Percentiles rank a stretch among this genome's conserved stretches.
Conservation (phyloP, 2,329 filamentous ascomycete species). For the Microdochium trichocladiopsis region DNA sequence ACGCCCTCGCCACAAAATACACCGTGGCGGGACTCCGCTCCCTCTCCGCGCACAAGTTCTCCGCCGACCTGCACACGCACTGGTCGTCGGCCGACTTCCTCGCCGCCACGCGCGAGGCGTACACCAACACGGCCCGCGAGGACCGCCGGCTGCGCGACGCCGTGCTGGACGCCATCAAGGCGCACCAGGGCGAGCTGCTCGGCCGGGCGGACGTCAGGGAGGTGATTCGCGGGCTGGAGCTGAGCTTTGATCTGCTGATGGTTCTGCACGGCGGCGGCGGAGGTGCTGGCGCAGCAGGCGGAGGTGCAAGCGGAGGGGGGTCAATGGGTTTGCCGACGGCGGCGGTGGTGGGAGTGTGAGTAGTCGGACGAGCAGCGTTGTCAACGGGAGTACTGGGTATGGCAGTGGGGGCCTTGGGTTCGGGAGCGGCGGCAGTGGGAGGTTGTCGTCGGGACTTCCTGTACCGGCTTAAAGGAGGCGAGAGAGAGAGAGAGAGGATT, state of each 20-base stretch:
- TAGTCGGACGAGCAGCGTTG: too few species aligned
- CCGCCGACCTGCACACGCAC: slow-evolving; percentile 1
- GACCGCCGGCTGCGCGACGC: slow-evolving; percentile 6
- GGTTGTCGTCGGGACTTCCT: too few species aligned
- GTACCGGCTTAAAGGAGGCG: too few species aligned
- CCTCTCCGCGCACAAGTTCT: slow-evolving; percentile 7
- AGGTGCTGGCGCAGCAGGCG: not conserved
- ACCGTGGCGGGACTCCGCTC: slow-evolving; percentile 6
- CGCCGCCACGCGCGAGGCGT: slow-evolving; percentile 5
- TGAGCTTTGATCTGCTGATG: slow-evolving; percentile 9
- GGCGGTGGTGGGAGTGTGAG: too few species aligned
- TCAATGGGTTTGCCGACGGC: too few species aligned
- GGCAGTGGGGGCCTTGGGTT: too few species aligned
- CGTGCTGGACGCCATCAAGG: slow-evolving; percentile 5
- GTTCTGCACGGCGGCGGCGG: not conserved
- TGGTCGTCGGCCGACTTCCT: slow-evolving; percentile 9
- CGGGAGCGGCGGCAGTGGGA: too few species aligned
- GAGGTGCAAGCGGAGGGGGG: too few species aligned
- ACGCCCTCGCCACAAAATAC: slow-evolving; percentile 7
- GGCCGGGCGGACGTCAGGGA: slow-evolving; percentile 4
- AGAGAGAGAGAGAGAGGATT: too few species aligned
- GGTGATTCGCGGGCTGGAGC: slow-evolving; percentile 5
- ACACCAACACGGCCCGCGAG: slow-evolving; percentile 2
- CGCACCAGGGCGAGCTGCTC: slow-evolving; percentile 5
- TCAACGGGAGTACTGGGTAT: too few species aligned